phyloP scores from a whole-genome alignment of 2,329 filamentous ascomycete genomes.

The Karstenula rhodostoma region DNA sequence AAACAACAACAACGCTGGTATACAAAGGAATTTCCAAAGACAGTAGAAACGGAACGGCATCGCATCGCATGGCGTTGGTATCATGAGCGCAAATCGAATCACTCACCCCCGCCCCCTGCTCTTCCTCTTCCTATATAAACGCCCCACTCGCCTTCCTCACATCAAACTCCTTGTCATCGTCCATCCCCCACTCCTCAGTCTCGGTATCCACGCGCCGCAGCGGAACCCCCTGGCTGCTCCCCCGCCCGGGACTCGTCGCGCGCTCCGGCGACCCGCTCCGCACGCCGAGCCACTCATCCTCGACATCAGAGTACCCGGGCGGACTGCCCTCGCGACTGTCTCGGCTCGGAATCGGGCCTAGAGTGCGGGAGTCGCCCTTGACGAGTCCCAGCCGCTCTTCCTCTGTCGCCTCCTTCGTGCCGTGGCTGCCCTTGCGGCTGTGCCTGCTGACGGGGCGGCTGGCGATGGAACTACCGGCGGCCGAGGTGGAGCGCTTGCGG shows the following conservation, averaged over 20 bases:
- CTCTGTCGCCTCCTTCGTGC: conserved; percentile 67
- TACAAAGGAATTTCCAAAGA: conserved; percentile 9
- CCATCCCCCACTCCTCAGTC: conserved; percentile 12
- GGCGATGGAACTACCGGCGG: conserved; percentile 28
- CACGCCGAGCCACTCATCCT: conserved; percentile 16
- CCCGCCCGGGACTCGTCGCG: neutral
- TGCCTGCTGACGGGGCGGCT: conserved; percentile 37
- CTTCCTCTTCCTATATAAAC: conserved; percentile 5
- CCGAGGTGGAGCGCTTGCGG: conserved; percentile 51
- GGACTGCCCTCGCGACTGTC: conserved; percentile 30
- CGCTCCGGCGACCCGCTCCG: conserved; percentile 12
- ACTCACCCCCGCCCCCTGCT: neutral
- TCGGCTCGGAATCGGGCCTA: conserved; percentile 39
- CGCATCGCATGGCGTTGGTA: conserved; percentile 1
- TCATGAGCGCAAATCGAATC: neutral
- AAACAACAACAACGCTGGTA: neutral
- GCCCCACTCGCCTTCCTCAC: conserved; percentile 3
- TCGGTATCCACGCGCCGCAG: conserved; percentile 15
- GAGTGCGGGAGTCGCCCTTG: conserved; percentile 67
- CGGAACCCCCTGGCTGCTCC: neutral
- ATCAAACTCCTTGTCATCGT: conserved; percentile 18
- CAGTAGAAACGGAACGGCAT: too few relatives aligned
- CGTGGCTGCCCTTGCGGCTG: conserved; percentile 44
- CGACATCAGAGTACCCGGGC: conserved; percentile 24
- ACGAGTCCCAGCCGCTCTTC: conserved; percentile 85